These are phyloP conservation scores for Phylloporus scabripes DNA, from an alignment of 768 basidiomycete species.

Conservation along the genomic window DNA sequence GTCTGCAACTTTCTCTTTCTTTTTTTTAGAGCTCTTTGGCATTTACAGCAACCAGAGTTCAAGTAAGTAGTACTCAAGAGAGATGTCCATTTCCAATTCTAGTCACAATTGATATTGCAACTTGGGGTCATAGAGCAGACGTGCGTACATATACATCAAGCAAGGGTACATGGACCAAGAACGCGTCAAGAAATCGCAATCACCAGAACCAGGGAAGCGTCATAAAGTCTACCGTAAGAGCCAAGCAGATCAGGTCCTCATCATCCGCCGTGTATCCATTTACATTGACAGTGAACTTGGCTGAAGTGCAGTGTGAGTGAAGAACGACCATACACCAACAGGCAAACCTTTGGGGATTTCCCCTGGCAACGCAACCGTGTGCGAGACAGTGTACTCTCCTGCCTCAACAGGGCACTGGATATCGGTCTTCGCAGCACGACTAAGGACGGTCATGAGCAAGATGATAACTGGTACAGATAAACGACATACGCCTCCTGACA, in stretches of 20 bases:
- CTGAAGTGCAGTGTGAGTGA: constrained; percentile 36
- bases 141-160: constrained; percentile 3
- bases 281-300: constrained; percentile 76
- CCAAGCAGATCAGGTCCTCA: constrained; percentile 71
- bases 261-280: constrained; percentile 67
- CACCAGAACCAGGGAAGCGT: constrained; percentile 31
- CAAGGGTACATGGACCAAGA: background rate
- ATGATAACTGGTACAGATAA: background rate
- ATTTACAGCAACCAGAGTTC: constrained; percentile 34
- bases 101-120: too few relatives aligned
- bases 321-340: background rate
- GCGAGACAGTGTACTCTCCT: constrained; percentile 66
- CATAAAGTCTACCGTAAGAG: constrained; percentile 77
- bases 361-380: constrained; percentile 82
- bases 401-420: constrained; percentile 80
- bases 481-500: constrained; percentile 88
- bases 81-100: constrained; percentile 6
- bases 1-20: constrained; percentile 82
- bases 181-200: constrained; percentile 8
- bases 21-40: constrained; percentile 87
- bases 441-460: constrained; percentile 26
- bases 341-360: constrained; percentile 79
- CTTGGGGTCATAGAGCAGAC: too few relatives aligned
- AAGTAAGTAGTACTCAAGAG: background rate
- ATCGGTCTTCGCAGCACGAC: constrained; percentile 66